phyloP scores from a whole-genome alignment of 352 stramenopile species.

The Phytophthora crassamura region DNA sequence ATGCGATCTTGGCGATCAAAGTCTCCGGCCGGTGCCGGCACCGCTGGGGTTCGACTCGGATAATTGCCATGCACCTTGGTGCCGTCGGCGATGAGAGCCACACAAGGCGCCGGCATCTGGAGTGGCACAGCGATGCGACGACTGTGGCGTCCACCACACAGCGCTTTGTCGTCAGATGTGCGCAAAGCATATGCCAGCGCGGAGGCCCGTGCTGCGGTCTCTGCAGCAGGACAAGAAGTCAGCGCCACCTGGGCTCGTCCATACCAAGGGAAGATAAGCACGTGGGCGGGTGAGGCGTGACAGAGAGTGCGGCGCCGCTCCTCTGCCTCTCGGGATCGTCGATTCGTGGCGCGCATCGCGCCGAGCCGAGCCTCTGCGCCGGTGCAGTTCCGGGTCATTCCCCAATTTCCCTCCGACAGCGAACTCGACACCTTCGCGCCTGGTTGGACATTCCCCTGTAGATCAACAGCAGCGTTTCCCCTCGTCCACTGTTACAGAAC shows the following conservation, averaged over 20 bases:
- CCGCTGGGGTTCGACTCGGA: neutral
- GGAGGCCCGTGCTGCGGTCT: neutral
- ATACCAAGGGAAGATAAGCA: conserved; percentile 34
- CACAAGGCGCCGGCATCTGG: conserved; percentile 26
- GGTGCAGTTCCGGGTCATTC: conserved; percentile 21
- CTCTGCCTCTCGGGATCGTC: conserved; percentile 22
- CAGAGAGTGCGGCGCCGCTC: conserved; percentile 18
- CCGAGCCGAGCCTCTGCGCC: neutral
- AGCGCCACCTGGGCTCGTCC: conserved; percentile 21
- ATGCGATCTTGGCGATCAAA: conserved; percentile 18
- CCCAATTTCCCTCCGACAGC: conserved; percentile 39
- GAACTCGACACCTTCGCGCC: conserved; percentile 22
- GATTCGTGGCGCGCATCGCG: conserved; percentile 11
- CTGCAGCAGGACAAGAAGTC: conserved; percentile 11
- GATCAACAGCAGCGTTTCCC: conserved; percentile 30
- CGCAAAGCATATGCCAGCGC: conserved; percentile 10
- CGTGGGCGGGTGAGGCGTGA: neutral
- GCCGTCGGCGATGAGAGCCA: conserved; percentile 10
- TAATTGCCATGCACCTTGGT: neutral
- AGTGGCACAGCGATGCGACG: conserved; percentile 12
- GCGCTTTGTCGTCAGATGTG: neutral
- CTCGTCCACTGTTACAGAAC: conserved; percentile 26
- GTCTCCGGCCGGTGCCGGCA: neutral
- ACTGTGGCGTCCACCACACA: conserved; percentile 1
- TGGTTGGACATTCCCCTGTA: conserved; percentile 34